Evolutionary conservation across 1,139 yeast genomes (phyloP).

Genomic region (Pichia norvegensis): DNA sequence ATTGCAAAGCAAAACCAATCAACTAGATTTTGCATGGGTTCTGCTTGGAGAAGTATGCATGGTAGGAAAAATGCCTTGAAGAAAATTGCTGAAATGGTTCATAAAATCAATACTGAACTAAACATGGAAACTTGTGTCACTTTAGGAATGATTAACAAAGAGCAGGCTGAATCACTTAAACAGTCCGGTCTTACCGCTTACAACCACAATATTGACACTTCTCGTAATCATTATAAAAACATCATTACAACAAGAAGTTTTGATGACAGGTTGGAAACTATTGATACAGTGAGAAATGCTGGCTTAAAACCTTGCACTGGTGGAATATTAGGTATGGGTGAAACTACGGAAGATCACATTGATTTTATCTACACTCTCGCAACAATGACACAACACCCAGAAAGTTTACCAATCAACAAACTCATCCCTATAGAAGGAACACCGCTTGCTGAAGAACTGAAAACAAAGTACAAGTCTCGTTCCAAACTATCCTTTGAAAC

Average conservation of each 20-base stretch:
- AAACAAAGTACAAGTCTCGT: slow-evolving; percentile 34
- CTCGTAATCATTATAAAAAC: slow-evolving; percentile 66
- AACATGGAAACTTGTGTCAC: slow-evolving; percentile 77
- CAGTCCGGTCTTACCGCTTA: slow-evolving; percentile 75
- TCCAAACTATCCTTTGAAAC: slow-evolving; percentile 47
- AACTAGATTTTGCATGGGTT: slow-evolving; percentile 79
- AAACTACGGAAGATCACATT: slow-evolving; percentile 62
- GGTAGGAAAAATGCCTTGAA: slow-evolving; percentile 66
- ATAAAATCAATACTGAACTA: slow-evolving; percentile 48
- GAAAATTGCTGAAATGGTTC: slow-evolving; percentile 59
- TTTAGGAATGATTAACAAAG: slow-evolving; percentile 62
- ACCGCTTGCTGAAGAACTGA: slow-evolving; percentile 54
- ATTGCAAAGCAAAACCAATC: slow-evolving; percentile 64
- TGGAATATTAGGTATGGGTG: slow-evolving; percentile 75
- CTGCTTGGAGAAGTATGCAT: slow-evolving; percentile 83
- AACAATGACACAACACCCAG: slow-evolving; percentile 65
- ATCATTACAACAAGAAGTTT: slow-evolving; percentile 63
- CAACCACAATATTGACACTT: slow-evolving; percentile 75
- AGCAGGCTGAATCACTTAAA: slow-evolving; percentile 51
- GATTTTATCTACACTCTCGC: slow-evolving; percentile 62
- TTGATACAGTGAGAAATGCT: slow-evolving; percentile 53
- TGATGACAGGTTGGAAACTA: slow-evolving; percentile 63
- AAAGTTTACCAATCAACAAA: slow-evolving; percentile 72
- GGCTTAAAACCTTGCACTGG: slow-evolving; percentile 74
- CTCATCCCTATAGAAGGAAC: slow-evolving; percentile 77